Conservation (phyloP, 2,329 filamentous ascomycete species). For the Dactylellina cionopaga region DNA sequence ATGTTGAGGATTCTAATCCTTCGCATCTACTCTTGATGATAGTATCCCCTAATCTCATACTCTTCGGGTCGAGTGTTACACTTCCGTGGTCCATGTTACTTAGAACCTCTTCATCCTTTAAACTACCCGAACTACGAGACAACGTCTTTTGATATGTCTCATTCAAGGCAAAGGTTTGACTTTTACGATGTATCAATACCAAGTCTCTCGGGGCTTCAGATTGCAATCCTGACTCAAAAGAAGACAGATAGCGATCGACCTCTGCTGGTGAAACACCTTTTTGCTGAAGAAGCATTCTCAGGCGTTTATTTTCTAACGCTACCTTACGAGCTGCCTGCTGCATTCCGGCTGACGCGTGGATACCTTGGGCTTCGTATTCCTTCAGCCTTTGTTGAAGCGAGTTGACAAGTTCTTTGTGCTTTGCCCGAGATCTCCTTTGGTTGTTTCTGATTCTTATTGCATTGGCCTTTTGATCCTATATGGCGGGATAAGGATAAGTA, state of each 20-base stretch:
- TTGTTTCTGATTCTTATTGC: constrained; percentile 59
- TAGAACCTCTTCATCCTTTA: background rate
- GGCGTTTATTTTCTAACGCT: constrained; percentile 63
- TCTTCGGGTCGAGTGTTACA: background rate
- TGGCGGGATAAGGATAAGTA: background rate
- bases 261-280: constrained; percentile 58
- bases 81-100: background rate
- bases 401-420: constrained; percentile 65
- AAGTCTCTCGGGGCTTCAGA: background rate
- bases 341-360: constrained; percentile 66
- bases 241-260: background rate
- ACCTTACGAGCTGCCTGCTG: constrained; percentile 66
- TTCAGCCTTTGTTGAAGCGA: constrained; percentile 64
- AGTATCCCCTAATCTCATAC: background rate
- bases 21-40: background rate
- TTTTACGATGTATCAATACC: background rate
- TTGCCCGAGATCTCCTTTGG: constrained; percentile 66
- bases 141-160: background rate
- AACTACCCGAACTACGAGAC: background rate
- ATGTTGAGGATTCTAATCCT: background rate
- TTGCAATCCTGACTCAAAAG: background rate
- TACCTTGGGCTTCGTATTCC: constrained; percentile 64
- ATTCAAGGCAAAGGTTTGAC: background rate
- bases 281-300: constrained; percentile 62
- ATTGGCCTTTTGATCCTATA: background rate